Percentiles rank a stretch among this genome's conserved stretches.
phyloP scores from a whole-genome alignment of 164 flowering plant species.

The Aristolochia californica region DNA sequence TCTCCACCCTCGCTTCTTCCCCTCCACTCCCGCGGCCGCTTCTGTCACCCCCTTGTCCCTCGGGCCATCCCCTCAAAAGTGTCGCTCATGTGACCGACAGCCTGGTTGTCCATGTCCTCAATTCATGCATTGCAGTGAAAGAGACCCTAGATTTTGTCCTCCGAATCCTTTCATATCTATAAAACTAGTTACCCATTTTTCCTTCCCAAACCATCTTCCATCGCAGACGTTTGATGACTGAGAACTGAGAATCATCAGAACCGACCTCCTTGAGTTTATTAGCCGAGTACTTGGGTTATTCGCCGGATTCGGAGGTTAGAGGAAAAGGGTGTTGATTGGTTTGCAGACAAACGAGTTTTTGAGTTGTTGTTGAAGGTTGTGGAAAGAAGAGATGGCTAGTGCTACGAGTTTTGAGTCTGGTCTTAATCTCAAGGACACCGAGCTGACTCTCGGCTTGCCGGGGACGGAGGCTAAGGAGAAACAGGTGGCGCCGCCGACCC shows the following conservation, averaged over 20 bases:
- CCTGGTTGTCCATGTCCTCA: conserved; percentile 18
- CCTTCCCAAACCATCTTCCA: background rate
- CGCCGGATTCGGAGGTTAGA: too few relatives aligned
- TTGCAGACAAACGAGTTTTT: too few relatives aligned
- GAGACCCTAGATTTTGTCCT: conserved; percentile 13
- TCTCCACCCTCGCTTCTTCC: conserved; percentile 24
- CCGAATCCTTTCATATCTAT: background rate
- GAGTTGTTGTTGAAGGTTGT: too few relatives aligned
- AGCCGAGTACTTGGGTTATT: too few relatives aligned
- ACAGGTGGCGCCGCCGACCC: conserved; percentile 2
- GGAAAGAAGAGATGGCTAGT: too few relatives aligned
- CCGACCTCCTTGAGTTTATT: too few relatives aligned
- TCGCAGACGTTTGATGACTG: background rate
- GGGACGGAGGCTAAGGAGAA: conserved; percentile 23
- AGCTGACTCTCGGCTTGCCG: conserved; percentile 54
- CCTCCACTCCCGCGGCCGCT: conserved; percentile 24
- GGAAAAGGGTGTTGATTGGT: too few relatives aligned
- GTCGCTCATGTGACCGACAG: conserved; percentile 27
- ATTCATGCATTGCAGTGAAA: conserved; percentile 23
- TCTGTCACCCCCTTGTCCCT: conserved; percentile 19
- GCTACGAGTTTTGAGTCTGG: conserved; percentile 9
- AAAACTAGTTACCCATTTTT: background rate
- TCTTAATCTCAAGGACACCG: conserved; percentile 53
- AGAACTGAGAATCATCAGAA: too few relatives aligned
- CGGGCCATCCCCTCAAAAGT: conserved; percentile 21